These are phyloP conservation scores for Sanghuangporus sanghuang DNA, from an alignment of 1,284 basidiomycete genomes.

Conservation along the genomic window DNA sequence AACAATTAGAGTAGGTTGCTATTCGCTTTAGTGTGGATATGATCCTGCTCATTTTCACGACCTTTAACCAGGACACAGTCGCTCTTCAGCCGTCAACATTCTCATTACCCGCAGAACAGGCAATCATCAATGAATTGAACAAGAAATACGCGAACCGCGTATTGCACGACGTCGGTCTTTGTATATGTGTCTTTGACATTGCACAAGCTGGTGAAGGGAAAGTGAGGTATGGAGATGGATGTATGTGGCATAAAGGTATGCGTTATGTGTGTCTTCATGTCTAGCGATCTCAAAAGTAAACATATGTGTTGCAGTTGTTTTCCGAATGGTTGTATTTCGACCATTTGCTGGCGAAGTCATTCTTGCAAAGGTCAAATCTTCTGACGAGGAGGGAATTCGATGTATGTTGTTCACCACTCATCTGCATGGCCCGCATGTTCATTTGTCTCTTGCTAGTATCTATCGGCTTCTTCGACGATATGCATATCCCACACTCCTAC, in stretches of 20 bases:
- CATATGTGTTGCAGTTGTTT: not conserved
- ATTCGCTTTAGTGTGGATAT: not conserved
- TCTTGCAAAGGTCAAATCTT: constrained; percentile 82
- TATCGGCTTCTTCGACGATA: constrained; percentile 92
- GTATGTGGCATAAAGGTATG: constrained; percentile 89
- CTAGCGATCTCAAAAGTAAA: not conserved
- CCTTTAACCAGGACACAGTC: constrained; percentile 59
- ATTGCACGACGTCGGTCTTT: constrained; percentile 88
- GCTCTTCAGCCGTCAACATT: constrained; percentile 75
- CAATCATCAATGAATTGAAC: constrained; percentile 77
- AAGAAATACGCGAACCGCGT: constrained; percentile 94
- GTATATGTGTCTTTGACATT: constrained; percentile 86
- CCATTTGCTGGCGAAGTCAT: constrained; percentile 91
- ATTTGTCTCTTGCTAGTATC: constrained; percentile 50
- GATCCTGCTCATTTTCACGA: not conserved
- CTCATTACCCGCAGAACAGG: constrained; percentile 62
- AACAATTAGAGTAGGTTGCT: constrained; percentile 43
- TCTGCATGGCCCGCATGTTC: constrained; percentile 1
- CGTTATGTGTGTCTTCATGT: constrained; percentile 1
- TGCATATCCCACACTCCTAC: constrained; percentile 73
- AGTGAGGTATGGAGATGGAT: constrained; percentile 92
- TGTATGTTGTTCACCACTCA: constrained; percentile 41
- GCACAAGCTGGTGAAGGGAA: constrained; percentile 86
- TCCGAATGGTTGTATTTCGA: constrained; percentile 75
- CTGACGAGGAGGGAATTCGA: constrained; percentile 78